A percentile compares a stretch with the other conserved stretches of the same genome.
Evolutionary conservation across 352 stramenopile genomes (phyloP).

Genomic region (Elongisporangium prolatum): DNA sequence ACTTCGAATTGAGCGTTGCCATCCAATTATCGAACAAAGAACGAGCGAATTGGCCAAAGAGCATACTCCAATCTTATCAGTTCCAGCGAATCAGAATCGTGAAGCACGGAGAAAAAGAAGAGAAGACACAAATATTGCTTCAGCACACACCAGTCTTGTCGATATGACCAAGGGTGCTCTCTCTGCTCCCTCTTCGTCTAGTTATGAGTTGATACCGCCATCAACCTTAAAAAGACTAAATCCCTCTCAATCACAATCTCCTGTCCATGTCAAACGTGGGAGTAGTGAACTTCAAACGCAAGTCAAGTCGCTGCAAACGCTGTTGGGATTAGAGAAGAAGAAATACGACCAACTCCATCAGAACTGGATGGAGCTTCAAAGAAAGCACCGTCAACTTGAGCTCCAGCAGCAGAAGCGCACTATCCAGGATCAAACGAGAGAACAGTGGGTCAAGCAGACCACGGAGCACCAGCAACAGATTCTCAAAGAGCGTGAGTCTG

Average conservation of each 20-base stretch:
- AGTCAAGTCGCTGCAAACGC: background rate
- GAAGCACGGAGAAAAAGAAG: conserved; percentile 22
- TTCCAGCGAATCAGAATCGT: conserved; percentile 3
- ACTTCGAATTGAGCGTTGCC: background rate
- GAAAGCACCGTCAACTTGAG: conserved; percentile 6
- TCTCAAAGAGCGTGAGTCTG: conserved; percentile 28
- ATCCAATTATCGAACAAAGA: conserved; percentile 5
- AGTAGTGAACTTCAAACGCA: background rate
- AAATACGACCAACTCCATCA: conserved; percentile 31
- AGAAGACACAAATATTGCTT: conserved; percentile 14
- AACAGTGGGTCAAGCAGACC: conserved; percentile 32
- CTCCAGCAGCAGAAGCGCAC: conserved; percentile 34
- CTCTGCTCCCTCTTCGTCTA: background rate
- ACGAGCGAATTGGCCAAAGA: background rate
- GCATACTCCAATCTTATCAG: background rate
- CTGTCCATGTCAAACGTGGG: background rate
- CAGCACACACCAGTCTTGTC: background rate
- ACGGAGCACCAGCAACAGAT: conserved; percentile 33
- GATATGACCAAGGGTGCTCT: background rate
- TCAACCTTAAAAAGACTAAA: background rate
- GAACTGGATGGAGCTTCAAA: conserved; percentile 2
- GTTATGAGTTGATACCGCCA: conserved; percentile 3
- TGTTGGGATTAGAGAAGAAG: conserved; percentile 7
- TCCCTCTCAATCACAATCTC: background rate
- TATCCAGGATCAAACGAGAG: conserved; percentile 35